Evolutionary conservation across 768 basidiomycete genomes (phyloP), one percentile per base, ranked within the genome.

Genomic region (Cyclocybe aegerita): DNA sequence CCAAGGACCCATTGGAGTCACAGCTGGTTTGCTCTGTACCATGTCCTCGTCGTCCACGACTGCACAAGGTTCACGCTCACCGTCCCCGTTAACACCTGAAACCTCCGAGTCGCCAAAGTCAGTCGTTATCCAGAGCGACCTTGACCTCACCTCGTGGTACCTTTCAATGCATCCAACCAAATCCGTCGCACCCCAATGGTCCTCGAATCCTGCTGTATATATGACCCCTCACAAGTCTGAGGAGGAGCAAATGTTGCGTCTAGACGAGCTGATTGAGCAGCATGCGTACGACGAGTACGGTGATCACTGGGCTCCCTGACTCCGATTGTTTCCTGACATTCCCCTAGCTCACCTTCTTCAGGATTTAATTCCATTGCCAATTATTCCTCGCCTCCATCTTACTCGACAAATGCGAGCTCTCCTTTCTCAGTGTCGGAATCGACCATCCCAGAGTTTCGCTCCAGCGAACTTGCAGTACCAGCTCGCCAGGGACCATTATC

Each of bases 271-370:
- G 41, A 79, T 90, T 47, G 83, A 88, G 60, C 81, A 83, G 53
- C 79, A 85, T 59, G 85, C 81, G 31, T 90, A 86, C 65, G 86
- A 88, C 55, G 86, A 89, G 88, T 90, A 63, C 54, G 85, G 70
- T 54, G 29, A 48, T 56, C 46, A 50, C 57, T 53, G 41, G 15
- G 36, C 30, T 39, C 45, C 47, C n/a, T 48, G 52, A 50, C 36
- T 38, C 29, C 54, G 49, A 39, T 49, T 41, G 50, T 35, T 53
- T 54, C 46, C 46, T 49, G 29, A 56, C 49, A 52, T 36, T 47
- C 50, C 42, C 34, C 29, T 50, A 70, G 75, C 60, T 68, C 72
- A 50, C 65, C 74, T 50, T 57, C 71, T 48, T 60, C 71, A 45
- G 58, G 56, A 52, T 63, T 66, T 54, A 58, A 59, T 53, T 49